phyloP scores from a whole-genome alignment of 192 early-diverging fungal species.

The Mortierella antarctica region DNA sequence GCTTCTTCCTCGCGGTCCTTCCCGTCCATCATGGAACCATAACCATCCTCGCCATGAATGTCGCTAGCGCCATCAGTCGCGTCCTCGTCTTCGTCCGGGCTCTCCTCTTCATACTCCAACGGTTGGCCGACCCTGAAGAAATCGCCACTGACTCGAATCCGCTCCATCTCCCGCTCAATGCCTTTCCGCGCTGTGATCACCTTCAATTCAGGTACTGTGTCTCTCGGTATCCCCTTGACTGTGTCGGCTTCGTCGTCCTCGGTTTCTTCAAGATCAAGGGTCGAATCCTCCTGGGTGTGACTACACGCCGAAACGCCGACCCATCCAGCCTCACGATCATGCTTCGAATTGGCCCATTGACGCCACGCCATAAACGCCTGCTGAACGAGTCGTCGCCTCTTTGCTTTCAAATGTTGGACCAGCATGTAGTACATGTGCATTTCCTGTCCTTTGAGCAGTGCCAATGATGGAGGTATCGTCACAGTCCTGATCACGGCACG shows the following conservation, averaged over 20 bases:
- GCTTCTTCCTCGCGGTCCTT: slow-evolving; percentile 2
- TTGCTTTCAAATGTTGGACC: slow-evolving; percentile 9
- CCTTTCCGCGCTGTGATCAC: slow-evolving; percentile 28
- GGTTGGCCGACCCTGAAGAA: slow-evolving; percentile 17
- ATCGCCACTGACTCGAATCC: slow-evolving; percentile 5
- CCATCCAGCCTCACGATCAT: slow-evolving; percentile 32
- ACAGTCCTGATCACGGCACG: neutral
- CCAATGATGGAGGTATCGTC: slow-evolving; percentile 32
- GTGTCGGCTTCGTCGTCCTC: neutral
- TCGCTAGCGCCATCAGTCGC: neutral
- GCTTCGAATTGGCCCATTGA: slow-evolving; percentile 11
- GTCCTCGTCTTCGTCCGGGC: slow-evolving; percentile 14
- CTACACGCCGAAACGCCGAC: neutral
- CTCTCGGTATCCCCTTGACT: neutral
- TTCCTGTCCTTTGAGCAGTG: slow-evolving; percentile 21
- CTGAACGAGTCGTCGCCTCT: neutral
- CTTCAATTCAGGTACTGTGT: slow-evolving; percentile 10
- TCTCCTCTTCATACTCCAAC: slow-evolving; percentile 10
- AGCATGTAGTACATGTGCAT: slow-evolving; percentile 34
- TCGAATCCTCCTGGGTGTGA: slow-evolving; percentile 17
- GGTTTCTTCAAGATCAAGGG: neutral
- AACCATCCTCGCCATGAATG: neutral
- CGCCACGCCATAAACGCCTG: slow-evolving; percentile 18
- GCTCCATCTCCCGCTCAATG: slow-evolving; percentile 23
- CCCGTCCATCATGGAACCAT: neutral